These are phyloP conservation scores for Acidomyces sp. DNA, from an alignment of 495 filamentous ascomycete genomes.

Conservation along the genomic window DNA sequence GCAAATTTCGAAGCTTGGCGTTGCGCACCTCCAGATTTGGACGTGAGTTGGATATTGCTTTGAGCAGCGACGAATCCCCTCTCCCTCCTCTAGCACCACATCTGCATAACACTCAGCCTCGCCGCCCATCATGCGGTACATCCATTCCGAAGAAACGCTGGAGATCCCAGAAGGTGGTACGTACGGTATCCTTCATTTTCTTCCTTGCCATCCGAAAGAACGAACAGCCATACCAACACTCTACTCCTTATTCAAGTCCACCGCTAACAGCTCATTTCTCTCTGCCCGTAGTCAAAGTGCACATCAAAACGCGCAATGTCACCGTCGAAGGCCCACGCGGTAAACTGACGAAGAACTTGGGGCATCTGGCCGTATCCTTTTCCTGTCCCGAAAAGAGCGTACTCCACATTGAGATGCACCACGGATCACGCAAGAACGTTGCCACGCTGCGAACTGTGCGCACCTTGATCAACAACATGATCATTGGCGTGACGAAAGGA, in stretches of 20 bases:
- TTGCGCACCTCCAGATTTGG: too few species aligned
- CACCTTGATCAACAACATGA: conserved; percentile 92
- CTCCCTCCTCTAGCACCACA: too few species aligned
- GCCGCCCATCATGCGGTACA: conserved; percentile 85
- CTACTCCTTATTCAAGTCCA: not conserved
- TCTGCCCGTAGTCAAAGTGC: conserved; percentile 71
- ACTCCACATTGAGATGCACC: conserved; percentile 94
- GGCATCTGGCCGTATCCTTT: conserved; percentile 92
- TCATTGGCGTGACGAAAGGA: conserved; percentile 93
- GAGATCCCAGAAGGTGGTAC: conserved; percentile 91
- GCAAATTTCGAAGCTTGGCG: too few species aligned
- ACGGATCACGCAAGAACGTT: conserved; percentile 92
- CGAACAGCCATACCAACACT: not conserved
- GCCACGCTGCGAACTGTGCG: conserved; percentile 96
- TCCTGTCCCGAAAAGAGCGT: conserved; percentile 61
- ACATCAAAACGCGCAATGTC: conserved; percentile 88
- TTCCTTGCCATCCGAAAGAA: not conserved
- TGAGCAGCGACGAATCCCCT: too few species aligned
- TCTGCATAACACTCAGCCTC: too few species aligned
- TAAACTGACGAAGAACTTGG: conserved; percentile 90
- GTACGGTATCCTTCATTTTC: conserved; percentile 28
- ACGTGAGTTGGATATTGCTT: too few species aligned
- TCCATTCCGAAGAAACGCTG: conserved; percentile 90
- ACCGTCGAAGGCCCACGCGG: conserved; percentile 92
- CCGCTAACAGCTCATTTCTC: conserved; percentile 23